Base-by-base conservation (phyloP, 2,329 filamentous ascomycete genomes). In the Monosporascus sp. region DNA sequence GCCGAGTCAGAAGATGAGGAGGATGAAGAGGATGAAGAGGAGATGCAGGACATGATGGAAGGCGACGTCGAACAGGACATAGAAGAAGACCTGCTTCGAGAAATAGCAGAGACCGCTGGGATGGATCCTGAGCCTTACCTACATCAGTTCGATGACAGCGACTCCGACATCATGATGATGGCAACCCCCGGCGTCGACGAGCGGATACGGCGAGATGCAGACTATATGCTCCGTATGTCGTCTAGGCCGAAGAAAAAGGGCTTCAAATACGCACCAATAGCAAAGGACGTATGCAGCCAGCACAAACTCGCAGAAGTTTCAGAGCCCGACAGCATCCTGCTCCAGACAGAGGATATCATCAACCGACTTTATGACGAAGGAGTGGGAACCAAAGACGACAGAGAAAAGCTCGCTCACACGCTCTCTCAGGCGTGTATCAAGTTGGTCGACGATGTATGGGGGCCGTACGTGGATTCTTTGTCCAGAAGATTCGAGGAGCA, bases 301-400 rank as follows among this genome's bases (percentile, higher is more conserved):
- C 69, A 78, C 70, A 79, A 79, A 37, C 74, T 80, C 36, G 82
- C 88, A 1, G 64, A 72, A 18, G 74, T 95, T 46, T 77, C 77
- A 5, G 93, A 97, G 70, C 75, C 85, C 1, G 83, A 87, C 55
- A 78, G 85, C 46, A 70, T 96, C 20, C 83, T 97, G 46, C 72
- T 95, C 36, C 77, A 82, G 48, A 95, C 89, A 11, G 92, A 97
- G 67, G 78, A 83, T 39, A 72, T 90, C 41, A 73, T 96, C 39
- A 77, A 78, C 49, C 77, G 77, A 50, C 74, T 92, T 18, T 89
- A 89, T 60, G 78, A 80, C 48, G 79, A 85, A 54, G 81, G 81
- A 1, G 76, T 85, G 15, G 80, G 79, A 18, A 69, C 76, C 4
- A 74, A 77, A 51, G 79, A 85, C 36, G 77, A 85, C 54, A 72